Evolutionary conservation across 1,139 yeast genomes (phyloP).

Genomic region (Kurtzmaniella natalensis): DNA sequence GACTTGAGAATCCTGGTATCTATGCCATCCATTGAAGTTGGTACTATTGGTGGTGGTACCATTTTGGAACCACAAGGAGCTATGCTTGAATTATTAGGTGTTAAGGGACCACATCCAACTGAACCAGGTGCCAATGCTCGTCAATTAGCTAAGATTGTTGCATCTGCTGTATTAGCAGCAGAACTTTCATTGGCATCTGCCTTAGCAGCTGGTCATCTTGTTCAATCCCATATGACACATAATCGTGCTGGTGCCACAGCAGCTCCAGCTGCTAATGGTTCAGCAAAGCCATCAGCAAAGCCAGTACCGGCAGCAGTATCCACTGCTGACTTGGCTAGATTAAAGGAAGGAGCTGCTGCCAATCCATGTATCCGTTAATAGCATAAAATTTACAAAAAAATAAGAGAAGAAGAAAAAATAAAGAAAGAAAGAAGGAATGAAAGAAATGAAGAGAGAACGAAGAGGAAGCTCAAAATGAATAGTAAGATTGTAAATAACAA

Average conservation of each 20-base stretch:
- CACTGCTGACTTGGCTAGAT: constrained; percentile 45
- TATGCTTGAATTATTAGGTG: constrained; percentile 91
- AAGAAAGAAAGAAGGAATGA: too few relatives aligned
- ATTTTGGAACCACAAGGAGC: constrained; percentile 96
- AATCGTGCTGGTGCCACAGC: constrained; percentile 67
- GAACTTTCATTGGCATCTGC: constrained; percentile 94
- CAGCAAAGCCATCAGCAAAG: constrained; percentile 13
- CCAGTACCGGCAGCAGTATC: constrained; percentile 17
- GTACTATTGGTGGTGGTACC: constrained; percentile 99
- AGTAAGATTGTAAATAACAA: too few relatives aligned
- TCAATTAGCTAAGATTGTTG: constrained; percentile 91
- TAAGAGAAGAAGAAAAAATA: neutral
- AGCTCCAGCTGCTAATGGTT: constrained; percentile 20
- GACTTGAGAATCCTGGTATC: constrained; percentile 88
- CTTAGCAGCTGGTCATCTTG: constrained; percentile 97
- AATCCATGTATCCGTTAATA: constrained; percentile 56
- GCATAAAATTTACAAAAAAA: neutral
- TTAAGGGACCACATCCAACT: constrained; percentile 92
- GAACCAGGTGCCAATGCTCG: constrained; percentile 94
- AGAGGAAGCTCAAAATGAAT: too few relatives aligned
- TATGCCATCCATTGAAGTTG: constrained; percentile 99
- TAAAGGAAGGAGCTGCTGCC: constrained; percentile 60
- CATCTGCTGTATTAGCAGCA: constrained; percentile 93
- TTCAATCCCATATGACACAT: constrained; percentile 95
- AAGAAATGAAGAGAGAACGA: too few relatives aligned